Conservation (phyloP, 2,329 filamentous ascomycete species). For the Fusarium virguliforme region DNA sequence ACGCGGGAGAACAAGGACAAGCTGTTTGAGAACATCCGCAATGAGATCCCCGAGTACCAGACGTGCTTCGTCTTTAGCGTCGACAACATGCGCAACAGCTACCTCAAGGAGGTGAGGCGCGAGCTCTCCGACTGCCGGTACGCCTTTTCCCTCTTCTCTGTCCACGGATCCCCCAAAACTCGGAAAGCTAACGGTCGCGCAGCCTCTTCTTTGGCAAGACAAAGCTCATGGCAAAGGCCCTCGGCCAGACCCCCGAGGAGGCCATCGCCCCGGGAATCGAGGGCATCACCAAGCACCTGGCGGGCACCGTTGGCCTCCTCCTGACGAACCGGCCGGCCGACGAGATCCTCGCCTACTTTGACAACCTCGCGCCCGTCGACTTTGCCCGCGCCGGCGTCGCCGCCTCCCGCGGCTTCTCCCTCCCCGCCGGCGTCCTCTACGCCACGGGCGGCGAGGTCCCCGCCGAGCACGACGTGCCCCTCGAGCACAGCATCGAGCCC, state of each 20-base stretch:
- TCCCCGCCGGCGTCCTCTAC: slow-evolving; percentile 88
- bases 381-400: slow-evolving; percentile 90
- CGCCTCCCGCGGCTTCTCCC: slow-evolving; percentile 81
- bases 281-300: slow-evolving; percentile 77
- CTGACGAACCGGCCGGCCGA: slow-evolving; percentile 85
- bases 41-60: slow-evolving; percentile 87
- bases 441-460: slow-evolving; percentile 85
- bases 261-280: slow-evolving; percentile 86
- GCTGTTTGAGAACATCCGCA: slow-evolving; percentile 90
- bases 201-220: slow-evolving; percentile 99
- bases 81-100: slow-evolving; percentile 98
- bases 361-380: slow-evolving; percentile 81
- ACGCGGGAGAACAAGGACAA: slow-evolving; percentile 91
- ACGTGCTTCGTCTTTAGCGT: slow-evolving; percentile 95
- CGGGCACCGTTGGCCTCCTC: slow-evolving; percentile 89
- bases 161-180: not conserved
- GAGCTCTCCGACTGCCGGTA: slow-evolving; percentile 90
- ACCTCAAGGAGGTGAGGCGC: slow-evolving; percentile 90
- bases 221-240: slow-evolving; percentile 97
- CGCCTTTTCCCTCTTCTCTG: slow-evolving; percentile 48
- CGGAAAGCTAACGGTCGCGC: slow-evolving; percentile 17
- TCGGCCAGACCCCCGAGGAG: slow-evolving; percentile 83
- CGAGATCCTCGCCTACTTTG: slow-evolving; percentile 81
- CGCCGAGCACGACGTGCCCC: slow-evolving; percentile 84
- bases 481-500: slow-evolving; percentile 91